These are phyloP conservation scores for Physocladia obscura DNA, from an alignment of 192 early-diverging fungal genomes.

Conservation along the genomic window DNA sequence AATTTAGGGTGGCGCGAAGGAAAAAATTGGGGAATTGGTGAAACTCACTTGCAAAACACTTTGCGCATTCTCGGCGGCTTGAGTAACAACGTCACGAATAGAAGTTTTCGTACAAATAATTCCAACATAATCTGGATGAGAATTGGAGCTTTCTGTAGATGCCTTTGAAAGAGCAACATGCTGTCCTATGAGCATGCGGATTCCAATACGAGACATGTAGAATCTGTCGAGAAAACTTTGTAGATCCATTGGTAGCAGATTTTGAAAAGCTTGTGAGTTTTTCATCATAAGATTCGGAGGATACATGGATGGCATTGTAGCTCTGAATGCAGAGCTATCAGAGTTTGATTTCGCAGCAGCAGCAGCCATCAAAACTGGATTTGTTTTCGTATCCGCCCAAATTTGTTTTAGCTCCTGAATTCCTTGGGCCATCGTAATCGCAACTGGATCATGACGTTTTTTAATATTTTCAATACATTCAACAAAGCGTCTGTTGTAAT, in stretches of 20 bases:
- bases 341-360: conserved; percentile 7
- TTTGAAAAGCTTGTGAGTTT: neutral
- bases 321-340: conserved; percentile 1
- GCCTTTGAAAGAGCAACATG: conserved; percentile 43
- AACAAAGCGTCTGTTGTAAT: conserved; percentile 83
- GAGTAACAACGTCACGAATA: conserved; percentile 76
- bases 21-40: too few species aligned
- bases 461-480: conserved; percentile 90
- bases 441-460: conserved; percentile 87
- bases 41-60: conserved; percentile 58
- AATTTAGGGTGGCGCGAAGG: too few species aligned
- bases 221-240: conserved; percentile 93
- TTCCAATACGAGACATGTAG: conserved; percentile 97
- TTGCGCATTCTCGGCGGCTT: conserved; percentile 87
- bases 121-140: conserved; percentile 74
- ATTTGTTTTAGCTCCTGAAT: conserved; percentile 85
- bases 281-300: neutral
- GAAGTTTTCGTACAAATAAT: conserved; percentile 91
- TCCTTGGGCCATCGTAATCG: conserved; percentile 77
- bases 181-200: conserved; percentile 92
- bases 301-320: conserved; percentile 2
- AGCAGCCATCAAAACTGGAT: neutral
- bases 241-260: conserved; percentile 60
- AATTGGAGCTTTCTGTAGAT: conserved; percentile 14
- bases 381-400: conserved; percentile 37